Base-by-base conservation (phyloP, 805 yeast genomes). In the Barnettozyma siamensis region DNA sequence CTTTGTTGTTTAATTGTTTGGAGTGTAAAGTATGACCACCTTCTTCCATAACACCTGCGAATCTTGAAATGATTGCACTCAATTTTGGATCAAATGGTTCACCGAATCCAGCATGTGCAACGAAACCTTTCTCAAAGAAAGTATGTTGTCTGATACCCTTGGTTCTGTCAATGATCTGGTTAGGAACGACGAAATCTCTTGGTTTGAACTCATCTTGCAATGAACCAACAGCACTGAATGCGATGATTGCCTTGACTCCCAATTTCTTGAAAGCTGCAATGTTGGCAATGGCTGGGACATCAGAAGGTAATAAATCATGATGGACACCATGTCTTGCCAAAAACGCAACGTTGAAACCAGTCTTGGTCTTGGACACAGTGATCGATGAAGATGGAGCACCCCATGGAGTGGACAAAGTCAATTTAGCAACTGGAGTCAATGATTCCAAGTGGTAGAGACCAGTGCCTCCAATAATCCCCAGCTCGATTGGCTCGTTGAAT, bases 21-120 rank as follows among this genome's bases (percentile, higher is more conserved):
- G 87, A 70, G 65, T 84, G 95, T 63, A 89, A 65, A 35, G 63
- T 64, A 61, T 78, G 63, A 23, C 69, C 69, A 15, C 62, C 47
- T 40, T 65, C 63, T 33, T 72, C 72, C 55, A 86, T 67, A 19
- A 73, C 72, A 37, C 78, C 80, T 33, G 71, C 70, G 24, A 73
- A 66, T 44, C 83, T 76, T 39, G 76, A 70, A 42, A 93, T 75
- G 44, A 85, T 66, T 40, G 76, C 66, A 54, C 80, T 81, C 55
- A 93, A 73, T 47, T 75, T 75, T 43, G 75, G 65, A 61, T 91
- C 96, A 56, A 93, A 93, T 24, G 99, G 99, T 59, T 91, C 96
- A 42, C 99, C 99, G 62, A 93, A 93, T 52, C 88, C 88, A 33
- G 93, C 97, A 63, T 93, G 99, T 16, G 96, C 99, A 5, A 93